Base-by-base conservation (phyloP, 805 yeast genomes). In the Kodamaea kakaduensis region DNA sequence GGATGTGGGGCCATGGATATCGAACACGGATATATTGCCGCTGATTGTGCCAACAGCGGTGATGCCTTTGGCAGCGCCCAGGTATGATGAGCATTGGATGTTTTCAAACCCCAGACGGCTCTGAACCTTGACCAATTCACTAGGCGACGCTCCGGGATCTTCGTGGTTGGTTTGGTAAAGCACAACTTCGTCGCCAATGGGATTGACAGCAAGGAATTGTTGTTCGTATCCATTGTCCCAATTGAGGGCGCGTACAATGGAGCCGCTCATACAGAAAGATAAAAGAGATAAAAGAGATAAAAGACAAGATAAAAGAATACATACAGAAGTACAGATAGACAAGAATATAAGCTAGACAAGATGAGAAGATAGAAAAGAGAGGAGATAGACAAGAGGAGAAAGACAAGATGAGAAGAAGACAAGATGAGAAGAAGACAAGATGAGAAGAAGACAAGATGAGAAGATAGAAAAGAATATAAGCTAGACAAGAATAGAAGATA, bases 171-270 rank as follows among this genome's bases (percentile, higher is more conserved):
- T 77, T 43, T 73, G 75, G 49, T 80, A 81, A 8, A 84, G 66
- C 0, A 81, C 62, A 2, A 86, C 80, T 46, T 83, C 90, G 52
- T 88, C 96, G 2, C 94, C 80, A 18, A 84, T 70, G 2, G 95
- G 93, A 44, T 77, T 81, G 5, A 82, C 80, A 0, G 84, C 79
- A 9, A 84, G 57, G 47, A 76, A 81, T 32, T 69, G 71, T 50
- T 81, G 84, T 28, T 68, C 71, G 28, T 58, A 58, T 5, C 71
- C 77, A n/a, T 49, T 46, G 38, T 76, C 78, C 88, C 88, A 81
- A 28, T 69, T 69, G 33, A 57, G 51, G 6, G 84, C 81, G 37
- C 81, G 64, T n/a, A 68, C 61, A 8, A 81, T 73, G 23, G 74
- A 69, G 4, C 84, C 84, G 26, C 79, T 69, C 81, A 77, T 77